Percentiles rank a stretch among this genome's conserved stretches.
These are phyloP conservation scores for Metarhizium album DNA, from an alignment of 2,329 filamentous ascomycete species.

Conservation along the genomic window DNA sequence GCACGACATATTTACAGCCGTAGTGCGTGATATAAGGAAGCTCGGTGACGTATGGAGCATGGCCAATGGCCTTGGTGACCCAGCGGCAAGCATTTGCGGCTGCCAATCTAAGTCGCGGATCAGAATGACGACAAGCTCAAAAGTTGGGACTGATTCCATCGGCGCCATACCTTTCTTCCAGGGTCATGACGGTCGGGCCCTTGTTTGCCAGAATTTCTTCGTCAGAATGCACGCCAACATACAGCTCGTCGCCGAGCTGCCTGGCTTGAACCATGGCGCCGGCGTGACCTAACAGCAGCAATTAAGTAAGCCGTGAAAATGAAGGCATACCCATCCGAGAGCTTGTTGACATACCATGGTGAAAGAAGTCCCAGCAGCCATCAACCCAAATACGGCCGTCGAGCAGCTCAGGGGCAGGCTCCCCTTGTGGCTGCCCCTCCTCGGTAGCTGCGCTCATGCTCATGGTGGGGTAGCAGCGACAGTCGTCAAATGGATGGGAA, in stretches of 20 bases:
- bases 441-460: constrained; percentile 13
- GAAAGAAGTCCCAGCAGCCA: constrained; percentile 98
- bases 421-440: constrained; percentile 24
- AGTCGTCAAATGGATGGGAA: background rate
- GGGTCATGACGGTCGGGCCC: constrained; percentile 92
- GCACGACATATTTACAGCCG: constrained; percentile 89
- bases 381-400: constrained; percentile 90
- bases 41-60: constrained; percentile 89
- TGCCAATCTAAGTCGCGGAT: constrained; percentile 48
- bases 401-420: constrained; percentile 42
- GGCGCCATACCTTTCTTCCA: constrained; percentile 60
- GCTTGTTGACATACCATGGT: constrained; percentile 57
- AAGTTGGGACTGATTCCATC: background rate
- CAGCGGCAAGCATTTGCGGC: constrained; percentile 93
- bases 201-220: constrained; percentile 95
- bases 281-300: constrained; percentile 59
- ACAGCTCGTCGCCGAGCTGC: constrained; percentile 77
- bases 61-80: constrained; percentile 72
- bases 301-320: background rate
- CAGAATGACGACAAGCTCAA: background rate
- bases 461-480: constrained; percentile 8
- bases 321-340: background rate
- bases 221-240: constrained; percentile 90
- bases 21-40: constrained; percentile 92
- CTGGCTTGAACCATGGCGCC: constrained; percentile 95